Base-by-base conservation (phyloP, 2,329 filamentous ascomycete genomes). In the Lecanosticta acicola region DNA sequence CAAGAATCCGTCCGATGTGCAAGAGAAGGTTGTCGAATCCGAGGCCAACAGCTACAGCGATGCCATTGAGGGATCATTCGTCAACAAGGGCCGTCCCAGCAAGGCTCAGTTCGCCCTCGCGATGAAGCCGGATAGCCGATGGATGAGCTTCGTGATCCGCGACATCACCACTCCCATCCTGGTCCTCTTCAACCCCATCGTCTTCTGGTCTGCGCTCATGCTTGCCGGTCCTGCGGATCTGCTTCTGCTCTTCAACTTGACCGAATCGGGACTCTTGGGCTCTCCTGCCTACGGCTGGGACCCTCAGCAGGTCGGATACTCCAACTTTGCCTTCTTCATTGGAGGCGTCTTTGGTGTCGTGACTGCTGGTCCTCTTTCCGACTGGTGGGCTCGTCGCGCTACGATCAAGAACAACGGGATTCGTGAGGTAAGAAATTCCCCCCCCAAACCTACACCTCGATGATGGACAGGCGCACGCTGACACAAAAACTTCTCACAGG, bases 331-430 rank as follows among this genome's bases (percentile, higher is more conserved):
- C 4, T 63, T 73, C 38, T 58, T 72, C 24, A 59, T 68, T 2
- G 71, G 72, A 10, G 68, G 60, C 19, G 43, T 70, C 20, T 49
- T 74, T 24, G 71, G 71, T 2, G 61, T 74, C 1, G 50, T 63
- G 10, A 73, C 77, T 0, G 76, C 76, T 11, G 72, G 80, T 9
- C 71, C 74, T 0, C 75, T 77, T 36, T 79, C 79, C 44, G 74
- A 80, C 54, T 67, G 65, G 58, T 61, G 72, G 7, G 73, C 74
- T 14, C 72, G 76, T 39, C 68, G 64, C 44, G 65, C 75, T 17
- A 80, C 78, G 0, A 66, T 62, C 42, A 67, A 68, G 20, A 81
- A 80, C 53, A 68, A 71, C 3, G 78, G 78, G 3, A 68, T 81
- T 16, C 68, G 77, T n/a, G 72, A 79, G 40, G 11, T 35, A 14